phyloP scores from a whole-genome alignment of 805 yeast genomes.

The Candida vaughaniae region DNA sequence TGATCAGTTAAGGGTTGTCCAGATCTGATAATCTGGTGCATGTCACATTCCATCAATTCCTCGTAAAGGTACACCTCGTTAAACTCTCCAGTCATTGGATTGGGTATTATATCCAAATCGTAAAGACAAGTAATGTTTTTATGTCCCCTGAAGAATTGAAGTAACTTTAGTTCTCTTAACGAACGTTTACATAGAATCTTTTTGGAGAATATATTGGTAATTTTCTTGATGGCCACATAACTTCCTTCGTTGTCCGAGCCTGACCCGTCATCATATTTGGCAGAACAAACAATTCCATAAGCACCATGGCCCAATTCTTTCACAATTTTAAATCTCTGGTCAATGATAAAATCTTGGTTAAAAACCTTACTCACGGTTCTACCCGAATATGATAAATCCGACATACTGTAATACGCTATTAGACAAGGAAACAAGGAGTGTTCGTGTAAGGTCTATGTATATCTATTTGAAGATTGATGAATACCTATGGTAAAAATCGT shows the following conservation, averaged over 20 bases:
- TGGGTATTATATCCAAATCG: constrained; percentile 88
- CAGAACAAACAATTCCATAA: constrained; percentile 95
- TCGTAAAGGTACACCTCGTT: constrained; percentile 93
- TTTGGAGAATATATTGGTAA: constrained; percentile 90
- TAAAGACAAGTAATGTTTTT: constrained; percentile 93
- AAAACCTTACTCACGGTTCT: constrained; percentile 39
- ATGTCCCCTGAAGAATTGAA: constrained; percentile 94
- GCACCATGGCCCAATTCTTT: constrained; percentile 98
- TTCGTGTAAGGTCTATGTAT: too few species aligned
- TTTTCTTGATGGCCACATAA: constrained; percentile 89
- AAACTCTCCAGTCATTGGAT: constrained; percentile 58
- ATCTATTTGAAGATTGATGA: too few species aligned
- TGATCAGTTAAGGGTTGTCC: constrained; percentile 93
- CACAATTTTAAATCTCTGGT: constrained; percentile 80
- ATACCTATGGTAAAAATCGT: too few species aligned
- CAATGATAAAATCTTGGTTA: constrained; percentile 92
- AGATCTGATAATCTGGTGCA: constrained; percentile 94
- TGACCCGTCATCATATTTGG: constrained; percentile 77
- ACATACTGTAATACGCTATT: too few species aligned
- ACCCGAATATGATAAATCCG: constrained; percentile 22
- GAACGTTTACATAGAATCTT: constrained; percentile 91
- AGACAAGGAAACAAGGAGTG: too few species aligned
- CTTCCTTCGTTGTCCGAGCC: constrained; percentile 26
- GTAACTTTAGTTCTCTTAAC: constrained; percentile 80
- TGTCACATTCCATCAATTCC: constrained; percentile 97